These are phyloP conservation scores for Penicillium bovifimosum DNA, from an alignment of 495 filamentous ascomycete species.

Conservation along the genomic window DNA sequence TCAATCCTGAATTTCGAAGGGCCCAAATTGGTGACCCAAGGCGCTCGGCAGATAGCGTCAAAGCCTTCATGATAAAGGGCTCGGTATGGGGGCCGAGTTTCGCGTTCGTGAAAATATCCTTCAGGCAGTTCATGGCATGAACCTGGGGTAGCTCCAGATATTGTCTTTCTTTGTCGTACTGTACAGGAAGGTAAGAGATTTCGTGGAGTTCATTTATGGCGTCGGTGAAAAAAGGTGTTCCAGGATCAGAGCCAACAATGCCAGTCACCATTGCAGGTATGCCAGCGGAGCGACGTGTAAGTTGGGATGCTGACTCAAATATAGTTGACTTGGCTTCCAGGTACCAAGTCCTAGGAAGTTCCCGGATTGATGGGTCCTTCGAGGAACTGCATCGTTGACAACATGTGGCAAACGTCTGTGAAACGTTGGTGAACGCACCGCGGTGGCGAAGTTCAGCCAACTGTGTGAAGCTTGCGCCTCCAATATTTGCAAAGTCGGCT, in stretches of 20 bases:
- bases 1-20: constrained; percentile 85
- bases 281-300: constrained; percentile 85
- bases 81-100: constrained; percentile 60
- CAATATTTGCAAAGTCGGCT: constrained; percentile 49
- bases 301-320: constrained; percentile 63
- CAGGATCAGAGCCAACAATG: constrained; percentile 49
- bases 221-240: constrained; percentile 41
- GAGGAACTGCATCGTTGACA: constrained; percentile 57
- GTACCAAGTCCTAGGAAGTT: constrained; percentile 53
- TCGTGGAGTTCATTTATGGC: constrained; percentile 49
- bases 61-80: constrained; percentile 59
- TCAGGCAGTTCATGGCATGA: constrained; percentile 86
- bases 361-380: constrained; percentile 37
- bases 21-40: constrained; percentile 72
- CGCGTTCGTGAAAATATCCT: constrained; percentile 78
- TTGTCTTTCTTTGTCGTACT: constrained; percentile 34
- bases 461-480: constrained; percentile 70
- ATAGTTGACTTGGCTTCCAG: constrained; percentile 62
- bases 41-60: constrained; percentile 68
- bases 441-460: constrained; percentile 79
- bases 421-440: constrained; percentile 90
- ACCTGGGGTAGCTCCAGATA: constrained; percentile 76
- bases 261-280: constrained; percentile 80
- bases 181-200: constrained; percentile 52
- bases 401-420: constrained; percentile 76